Conservation (phyloP, 164 flowering plant genomes). For the Paratinospora sagittata region DNA sequence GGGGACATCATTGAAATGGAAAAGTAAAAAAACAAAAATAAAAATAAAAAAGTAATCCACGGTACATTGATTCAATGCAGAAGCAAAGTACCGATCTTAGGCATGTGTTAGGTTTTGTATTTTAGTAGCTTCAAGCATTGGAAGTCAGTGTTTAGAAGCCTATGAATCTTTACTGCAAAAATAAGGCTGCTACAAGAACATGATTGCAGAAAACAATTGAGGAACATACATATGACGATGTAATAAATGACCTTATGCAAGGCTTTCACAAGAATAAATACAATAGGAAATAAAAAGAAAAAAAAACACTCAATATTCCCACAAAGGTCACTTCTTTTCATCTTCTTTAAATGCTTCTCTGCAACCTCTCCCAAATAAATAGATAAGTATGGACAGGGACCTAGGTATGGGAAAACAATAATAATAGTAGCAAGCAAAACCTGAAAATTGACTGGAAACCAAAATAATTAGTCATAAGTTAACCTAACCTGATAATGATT, state of each 20-base stretch:
- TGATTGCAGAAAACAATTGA: no score
- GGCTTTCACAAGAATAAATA: background rate
- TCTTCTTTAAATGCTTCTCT: background rate
- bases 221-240: background rate
- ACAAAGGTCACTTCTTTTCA: background rate
- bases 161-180: no score
- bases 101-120: no score
- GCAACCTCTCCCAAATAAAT: background rate
- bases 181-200: no score
- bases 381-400: background rate
- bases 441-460: background rate
- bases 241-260: background rate
- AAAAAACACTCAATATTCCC: no score
- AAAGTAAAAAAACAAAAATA: no score
- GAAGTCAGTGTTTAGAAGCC: no score
- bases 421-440: background rate
- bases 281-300: background rate
- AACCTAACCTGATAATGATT: slow-evolving; percentile 53
- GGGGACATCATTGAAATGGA: no score
- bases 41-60: no score
- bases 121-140: no score
- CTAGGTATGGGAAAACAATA: background rate
- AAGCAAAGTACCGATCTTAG: no score
- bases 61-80: no score
- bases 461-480: background rate